phyloP scores from a whole-genome alignment of 1,139 yeast genomes.

The Arxiozyma slooffiae region DNA sequence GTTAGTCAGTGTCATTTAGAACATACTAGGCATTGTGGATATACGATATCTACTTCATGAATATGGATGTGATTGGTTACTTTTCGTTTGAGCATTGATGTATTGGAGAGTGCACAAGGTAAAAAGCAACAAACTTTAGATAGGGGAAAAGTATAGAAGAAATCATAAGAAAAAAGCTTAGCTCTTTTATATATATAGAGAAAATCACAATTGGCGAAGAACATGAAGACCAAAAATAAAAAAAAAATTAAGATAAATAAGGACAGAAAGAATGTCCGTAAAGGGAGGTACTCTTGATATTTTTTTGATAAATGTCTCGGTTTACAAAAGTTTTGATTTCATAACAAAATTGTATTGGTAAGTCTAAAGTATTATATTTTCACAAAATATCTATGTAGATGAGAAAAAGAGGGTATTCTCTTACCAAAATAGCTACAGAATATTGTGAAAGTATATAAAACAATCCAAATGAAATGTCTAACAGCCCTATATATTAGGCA shows the following conservation, averaged over 20 bases:
- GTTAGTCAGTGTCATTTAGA: constrained; percentile 1
- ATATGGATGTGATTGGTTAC: background rate
- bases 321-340: too few relatives aligned
- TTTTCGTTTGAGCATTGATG: too few relatives aligned
- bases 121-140: too few relatives aligned
- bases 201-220: background rate
- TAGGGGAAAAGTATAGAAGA: too few relatives aligned
- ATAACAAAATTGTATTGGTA: background rate
- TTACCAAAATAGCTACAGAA: background rate
- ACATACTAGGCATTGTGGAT: constrained; percentile 13
- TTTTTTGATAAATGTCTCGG: background rate
- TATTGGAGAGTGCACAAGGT: too few relatives aligned
- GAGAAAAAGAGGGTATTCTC: background rate
- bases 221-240: background rate
- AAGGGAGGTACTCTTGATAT: background rate
- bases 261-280: background rate
- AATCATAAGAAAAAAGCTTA: too few relatives aligned
- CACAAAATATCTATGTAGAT: background rate
- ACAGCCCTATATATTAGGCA: background rate
- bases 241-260: background rate
- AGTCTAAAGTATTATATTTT: too few relatives aligned
- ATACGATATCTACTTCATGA: background rate
- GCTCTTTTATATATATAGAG: background rate
- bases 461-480: too few relatives aligned
- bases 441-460: background rate